Evolutionary conservation across 2,329 filamentous ascomycete species (phyloP), one percentile per base, ranked within the genome.

Genomic region (Diaporthe citri): DNA sequence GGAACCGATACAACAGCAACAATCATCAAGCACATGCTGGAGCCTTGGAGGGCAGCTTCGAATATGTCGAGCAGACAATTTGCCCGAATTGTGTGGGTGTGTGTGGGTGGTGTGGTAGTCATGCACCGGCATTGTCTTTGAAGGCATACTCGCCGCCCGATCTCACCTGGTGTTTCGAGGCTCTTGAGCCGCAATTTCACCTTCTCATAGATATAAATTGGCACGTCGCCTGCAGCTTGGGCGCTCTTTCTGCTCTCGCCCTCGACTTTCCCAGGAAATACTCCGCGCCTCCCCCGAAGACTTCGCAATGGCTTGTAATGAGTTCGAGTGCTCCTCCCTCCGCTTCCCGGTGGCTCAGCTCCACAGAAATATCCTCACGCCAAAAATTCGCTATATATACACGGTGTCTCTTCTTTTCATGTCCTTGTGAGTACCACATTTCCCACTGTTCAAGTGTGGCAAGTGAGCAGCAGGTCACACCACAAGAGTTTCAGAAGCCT

Each of bases 401-500:
- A 51, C 12, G 10, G 3, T 28, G 12, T 7, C 9, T n/a, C 10
- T 25, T 13, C 12, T 67, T 8, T 36, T 3, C 4, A 39, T 59
- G 9, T 59, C 4, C 20, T 20, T 36, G 43, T 39, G 17, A 52
- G 64, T 67, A 36, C n/a, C 15, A 55, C n/a, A 28, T 13, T 15
- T n/a, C 51, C 28, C 8, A 12, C 4, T 69, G 46, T 69, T 22
- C n/a, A 20, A 55, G 34, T 8, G 2, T 28, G 46, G 46, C 48
- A 39, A 55, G 34, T 55, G 48, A 28, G 46, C 46, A 28, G 46
- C 8, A n/a, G 31, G 34, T 39, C 31, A 25, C 12, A 25, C 62
- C 62, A 39, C 31, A 67, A 36, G 46, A 67, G 46, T 39, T 25
- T 52, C 62, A 67, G 62, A 52, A 67, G 46, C 46, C 62, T 67